Conservation (phyloP, 352 stramenopile species). For the Phytopythium montanum region DNA sequence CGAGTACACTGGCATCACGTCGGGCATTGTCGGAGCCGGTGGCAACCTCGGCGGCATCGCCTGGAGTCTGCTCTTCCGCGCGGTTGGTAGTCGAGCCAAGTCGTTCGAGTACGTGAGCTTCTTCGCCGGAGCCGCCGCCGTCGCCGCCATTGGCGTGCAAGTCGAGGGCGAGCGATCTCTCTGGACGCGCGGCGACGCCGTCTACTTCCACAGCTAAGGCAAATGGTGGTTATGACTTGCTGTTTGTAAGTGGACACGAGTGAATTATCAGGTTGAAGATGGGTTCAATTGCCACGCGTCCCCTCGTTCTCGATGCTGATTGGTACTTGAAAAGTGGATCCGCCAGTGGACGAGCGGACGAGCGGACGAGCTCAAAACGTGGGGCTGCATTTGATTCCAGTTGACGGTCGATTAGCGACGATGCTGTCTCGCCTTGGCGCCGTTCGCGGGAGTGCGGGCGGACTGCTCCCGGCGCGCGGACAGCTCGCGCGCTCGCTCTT, state of each 20-base stretch:
- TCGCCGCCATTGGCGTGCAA: slow-evolving; percentile 13
- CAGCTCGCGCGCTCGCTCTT: slow-evolving; percentile 25
- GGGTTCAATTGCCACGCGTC: neutral
- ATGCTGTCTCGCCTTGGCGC: neutral
- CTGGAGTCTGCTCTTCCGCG: slow-evolving; percentile 49
- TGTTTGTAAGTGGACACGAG: no score
- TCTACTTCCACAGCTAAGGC: slow-evolving; percentile 1
- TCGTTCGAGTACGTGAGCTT: slow-evolving; percentile 44
- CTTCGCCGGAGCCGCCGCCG: slow-evolving; percentile 20
- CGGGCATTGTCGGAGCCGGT: slow-evolving; percentile 48
- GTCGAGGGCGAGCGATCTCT: slow-evolving; percentile 21
- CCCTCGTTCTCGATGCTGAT: neutral
- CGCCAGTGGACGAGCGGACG: neutral
- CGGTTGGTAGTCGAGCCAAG: slow-evolving; percentile 19
- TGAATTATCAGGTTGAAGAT: no score
- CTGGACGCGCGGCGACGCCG: slow-evolving; percentile 10
- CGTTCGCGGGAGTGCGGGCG: neutral
- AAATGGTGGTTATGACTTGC: no score
- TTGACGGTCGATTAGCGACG: no score
- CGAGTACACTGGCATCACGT: slow-evolving; percentile 34
- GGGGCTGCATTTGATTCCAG: neutral
- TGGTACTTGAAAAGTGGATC: neutral
- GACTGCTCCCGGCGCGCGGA: neutral
- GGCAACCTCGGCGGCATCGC: slow-evolving; percentile 44
- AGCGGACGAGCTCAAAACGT: no score